Evolutionary conservation across 176 grass and related monocot species (phyloP), one percentile per base, ranked within the genome.

Genomic region (Avena atlantica): DNA sequence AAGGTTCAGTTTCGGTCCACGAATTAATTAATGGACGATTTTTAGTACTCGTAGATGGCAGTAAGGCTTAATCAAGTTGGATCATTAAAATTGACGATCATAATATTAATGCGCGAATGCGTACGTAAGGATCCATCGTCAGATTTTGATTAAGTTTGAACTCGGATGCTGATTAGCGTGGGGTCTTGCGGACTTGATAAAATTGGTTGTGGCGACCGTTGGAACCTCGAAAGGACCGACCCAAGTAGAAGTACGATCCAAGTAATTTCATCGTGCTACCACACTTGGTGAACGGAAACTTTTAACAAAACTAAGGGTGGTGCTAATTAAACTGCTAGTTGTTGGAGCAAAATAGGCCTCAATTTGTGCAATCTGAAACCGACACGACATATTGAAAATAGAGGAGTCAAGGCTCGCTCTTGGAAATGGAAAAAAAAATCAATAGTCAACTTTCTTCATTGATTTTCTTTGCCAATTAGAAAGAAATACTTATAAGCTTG

Each of bases 171-270:
- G 11, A 31, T 51, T 77, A 27, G 29, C 15, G 0, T 12, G 20
- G 60, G 47, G 24, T 53, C 65, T 66, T 67, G 11, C 11, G 13
- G 72, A 27, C 53, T 65, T 66, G 23, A 20, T 7, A 15, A 45
- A 7, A 71, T 74, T 84, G 24, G 20, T 0, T 5, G 17, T 73
- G 80, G 74, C 85, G 37, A 40, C 37, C 66, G 64, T 74, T 64
- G 9, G 80, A 67, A 74, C 19, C 75, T 79, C 48, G 9, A 75
- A 91, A 84, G 85, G 85, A 79, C 85, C 40, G 40, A 42, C 6
- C 40, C 40, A 42, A 42, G 40, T 42, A 42, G 6, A 42, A 42
- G 40, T 42, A 42, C 6, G 40, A 42, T 42, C 5, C 40, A 42
- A 42, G 40, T 42, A 42, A 42, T 42, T 42, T 42, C 40, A 42